Percentiles rank a stretch among this genome's conserved stretches.
Conservation (phyloP, 192 early-diverging fungal genomes). For the Backusella psychrophila region DNA sequence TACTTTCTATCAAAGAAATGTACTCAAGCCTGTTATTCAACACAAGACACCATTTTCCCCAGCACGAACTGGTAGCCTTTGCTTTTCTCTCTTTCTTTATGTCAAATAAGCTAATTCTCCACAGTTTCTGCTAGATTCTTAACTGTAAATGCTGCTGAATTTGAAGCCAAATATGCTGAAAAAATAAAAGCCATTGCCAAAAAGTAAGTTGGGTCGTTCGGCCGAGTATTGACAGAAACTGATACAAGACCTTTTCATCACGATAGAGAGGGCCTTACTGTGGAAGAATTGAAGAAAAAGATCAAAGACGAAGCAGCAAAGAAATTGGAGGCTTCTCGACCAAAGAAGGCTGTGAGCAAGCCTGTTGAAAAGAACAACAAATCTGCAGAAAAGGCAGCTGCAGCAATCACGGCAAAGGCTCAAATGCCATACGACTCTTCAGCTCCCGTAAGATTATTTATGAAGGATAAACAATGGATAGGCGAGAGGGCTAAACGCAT, state of each 20-base stretch:
- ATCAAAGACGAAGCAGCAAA: conserved; percentile 21
- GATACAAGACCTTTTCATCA: not conserved
- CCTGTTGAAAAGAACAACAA: not conserved
- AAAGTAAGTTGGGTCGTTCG: conserved; percentile 15
- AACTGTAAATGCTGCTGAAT: conserved; percentile 10
- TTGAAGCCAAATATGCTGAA: conserved; percentile 37
- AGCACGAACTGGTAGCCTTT: not conserved
- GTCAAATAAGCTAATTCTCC: not conserved
- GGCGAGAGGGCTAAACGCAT: not conserved
- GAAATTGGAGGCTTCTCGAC: conserved; percentile 7
- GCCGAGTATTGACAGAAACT: not conserved
- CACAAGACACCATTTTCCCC: not conserved
- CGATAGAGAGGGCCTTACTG: conserved; percentile 33
- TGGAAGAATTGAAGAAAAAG: conserved; percentile 32
- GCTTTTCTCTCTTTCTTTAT: not conserved
- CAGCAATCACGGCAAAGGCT: conserved; percentile 15
- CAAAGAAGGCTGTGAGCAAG: not conserved
- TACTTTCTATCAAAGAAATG: not conserved
- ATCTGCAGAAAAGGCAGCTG: not conserved
- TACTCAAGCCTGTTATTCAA: not conserved
- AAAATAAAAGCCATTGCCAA: conserved; percentile 33
- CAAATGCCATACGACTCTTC: conserved; percentile 34
- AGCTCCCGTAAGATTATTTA: conserved; percentile 28
- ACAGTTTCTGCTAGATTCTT: conserved; percentile 4
- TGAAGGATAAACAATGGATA: not conserved